Conservation (phyloP, 805 yeast species). For the Candida fluviatilis region DNA sequence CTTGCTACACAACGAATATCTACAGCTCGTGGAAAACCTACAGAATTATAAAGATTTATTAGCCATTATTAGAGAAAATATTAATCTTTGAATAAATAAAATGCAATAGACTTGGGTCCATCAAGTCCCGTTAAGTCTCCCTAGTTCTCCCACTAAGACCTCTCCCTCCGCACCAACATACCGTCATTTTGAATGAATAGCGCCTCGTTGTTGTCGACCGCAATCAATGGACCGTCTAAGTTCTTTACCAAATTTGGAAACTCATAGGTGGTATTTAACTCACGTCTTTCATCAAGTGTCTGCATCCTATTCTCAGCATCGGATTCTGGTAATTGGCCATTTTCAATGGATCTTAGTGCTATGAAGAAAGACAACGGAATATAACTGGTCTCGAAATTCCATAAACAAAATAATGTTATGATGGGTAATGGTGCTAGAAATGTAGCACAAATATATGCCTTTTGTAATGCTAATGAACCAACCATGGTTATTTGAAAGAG, state of each 20-base stretch:
- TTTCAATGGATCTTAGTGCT: constrained; percentile 76
- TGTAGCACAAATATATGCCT: constrained; percentile 72
- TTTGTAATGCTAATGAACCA: constrained; percentile 62
- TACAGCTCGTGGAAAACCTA: constrained; percentile 2
- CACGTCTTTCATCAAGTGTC: constrained; percentile 79
- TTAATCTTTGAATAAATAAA: neutral
- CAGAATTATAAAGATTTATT: constrained; percentile 2
- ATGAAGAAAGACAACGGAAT: constrained; percentile 80
- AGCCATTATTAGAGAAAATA: constrained; percentile 1
- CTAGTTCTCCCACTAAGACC: neutral
- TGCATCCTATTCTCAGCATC: constrained; percentile 22
- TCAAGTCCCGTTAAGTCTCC: no score
- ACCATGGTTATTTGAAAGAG: constrained; percentile 60
- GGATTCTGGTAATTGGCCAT: constrained; percentile 28
- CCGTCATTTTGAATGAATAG: constrained; percentile 28
- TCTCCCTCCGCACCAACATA: constrained; percentile 8
- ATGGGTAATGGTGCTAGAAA: constrained; percentile 74
- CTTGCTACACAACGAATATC: constrained; percentile 11
- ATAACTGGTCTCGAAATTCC: constrained; percentile 79
- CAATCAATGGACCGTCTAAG: constrained; percentile 84
- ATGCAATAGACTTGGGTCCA: neutral
- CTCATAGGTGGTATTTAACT: constrained; percentile 63
- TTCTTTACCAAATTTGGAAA: constrained; percentile 69
- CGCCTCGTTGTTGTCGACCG: constrained; percentile 50
- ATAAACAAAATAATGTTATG: constrained; percentile 58